These are phyloP conservation scores for Psophocarpus tetragonolobus DNA, from an alignment of 306 rosid genomes.

Conservation along the genomic window DNA sequence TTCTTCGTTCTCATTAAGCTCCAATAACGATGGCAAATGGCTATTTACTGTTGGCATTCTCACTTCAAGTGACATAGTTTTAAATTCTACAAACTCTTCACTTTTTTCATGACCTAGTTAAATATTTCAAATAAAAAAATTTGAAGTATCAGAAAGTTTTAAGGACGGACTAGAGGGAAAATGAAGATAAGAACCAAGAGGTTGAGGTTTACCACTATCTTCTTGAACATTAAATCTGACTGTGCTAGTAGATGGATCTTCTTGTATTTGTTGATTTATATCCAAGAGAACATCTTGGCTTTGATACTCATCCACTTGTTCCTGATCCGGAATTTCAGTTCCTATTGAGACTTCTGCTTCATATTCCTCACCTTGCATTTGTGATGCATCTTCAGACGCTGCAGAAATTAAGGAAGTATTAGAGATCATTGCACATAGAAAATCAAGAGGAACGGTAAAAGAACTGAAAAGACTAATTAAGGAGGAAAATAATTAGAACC, in stretches of 20 bases:
- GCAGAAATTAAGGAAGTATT: conserved; percentile 28
- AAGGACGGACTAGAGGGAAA: conserved; percentile 3
- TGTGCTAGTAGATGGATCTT: conserved; percentile 60
- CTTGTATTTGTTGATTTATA: conserved; percentile 36
- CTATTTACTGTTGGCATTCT: conserved; percentile 38
- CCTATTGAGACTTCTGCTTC: conserved; percentile 84
- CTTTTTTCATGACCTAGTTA: conserved; percentile 42
- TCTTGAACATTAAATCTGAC: conserved; percentile 35
- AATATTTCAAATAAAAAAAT: neutral
- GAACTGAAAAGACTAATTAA: neutral
- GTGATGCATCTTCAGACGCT: conserved; percentile 57
- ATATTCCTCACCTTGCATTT: conserved; percentile 54
- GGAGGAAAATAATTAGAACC: conserved; percentile 45
- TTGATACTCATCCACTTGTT: conserved; percentile 61
- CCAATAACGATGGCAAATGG: conserved; percentile 43
- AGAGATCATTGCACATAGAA: conserved; percentile 16
- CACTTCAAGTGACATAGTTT: conserved; percentile 51
- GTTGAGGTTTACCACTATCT: conserved; percentile 50
- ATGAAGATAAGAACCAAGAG: conserved; percentile 17
- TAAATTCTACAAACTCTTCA: conserved; percentile 58
- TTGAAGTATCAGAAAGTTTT: neutral
- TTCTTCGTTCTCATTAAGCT: conserved; percentile 63
- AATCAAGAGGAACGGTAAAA: neutral
- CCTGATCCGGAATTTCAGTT: conserved; percentile 88
- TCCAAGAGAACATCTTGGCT: conserved; percentile 44